Evolutionary conservation across 192 early-diverging fungal species (phyloP).

Genomic region (Mortierella alpina): DNA sequence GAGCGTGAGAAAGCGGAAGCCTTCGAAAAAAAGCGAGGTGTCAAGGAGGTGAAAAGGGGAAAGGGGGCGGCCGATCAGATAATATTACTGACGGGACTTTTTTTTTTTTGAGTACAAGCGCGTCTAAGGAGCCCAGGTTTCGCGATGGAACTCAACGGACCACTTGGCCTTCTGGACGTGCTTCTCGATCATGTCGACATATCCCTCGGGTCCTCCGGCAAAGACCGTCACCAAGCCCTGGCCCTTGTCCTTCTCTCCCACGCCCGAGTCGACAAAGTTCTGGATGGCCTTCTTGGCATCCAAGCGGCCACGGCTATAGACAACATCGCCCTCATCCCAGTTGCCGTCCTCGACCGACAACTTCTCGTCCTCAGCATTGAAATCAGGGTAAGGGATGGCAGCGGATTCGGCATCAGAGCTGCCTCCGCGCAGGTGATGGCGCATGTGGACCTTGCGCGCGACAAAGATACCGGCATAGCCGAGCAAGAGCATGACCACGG

Average conservation of each 20-base stretch:
- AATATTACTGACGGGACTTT: no score
- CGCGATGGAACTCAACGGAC: slow-evolving; percentile 41
- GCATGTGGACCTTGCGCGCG: slow-evolving; percentile 19
- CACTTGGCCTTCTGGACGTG: slow-evolving; percentile 33
- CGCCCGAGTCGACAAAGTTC: slow-evolving; percentile 23
- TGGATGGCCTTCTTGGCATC: slow-evolving; percentile 31
- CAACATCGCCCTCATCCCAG: slow-evolving; percentile 51
- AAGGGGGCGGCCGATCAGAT: no score
- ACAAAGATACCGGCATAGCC: slow-evolving; percentile 26
- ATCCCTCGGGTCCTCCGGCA: slow-evolving; percentile 50
- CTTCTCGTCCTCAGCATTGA: slow-evolving; percentile 5
- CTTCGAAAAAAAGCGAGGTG: background rate
- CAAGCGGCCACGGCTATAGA: slow-evolving; percentile 40
- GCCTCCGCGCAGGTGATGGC: slow-evolving; percentile 11
- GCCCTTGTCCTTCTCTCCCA: slow-evolving; percentile 28
- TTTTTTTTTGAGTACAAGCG: no score
- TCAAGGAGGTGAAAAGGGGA: background rate
- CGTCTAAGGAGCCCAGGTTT: slow-evolving; percentile 48
- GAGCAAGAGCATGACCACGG: slow-evolving; percentile 25
- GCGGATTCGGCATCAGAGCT: slow-evolving; percentile 12
- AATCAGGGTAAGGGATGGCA: slow-evolving; percentile 11
- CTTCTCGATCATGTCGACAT: slow-evolving; percentile 31
- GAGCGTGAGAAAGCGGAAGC: background rate
- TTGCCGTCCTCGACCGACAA: slow-evolving; percentile 29
- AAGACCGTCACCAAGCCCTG: slow-evolving; percentile 32